Percentiles rank a stretch among this genome's conserved stretches.
These are phyloP conservation scores for Arabidopsis lyrata DNA, from an alignment of 441 rosid genomes.

Conservation along the genomic window DNA sequence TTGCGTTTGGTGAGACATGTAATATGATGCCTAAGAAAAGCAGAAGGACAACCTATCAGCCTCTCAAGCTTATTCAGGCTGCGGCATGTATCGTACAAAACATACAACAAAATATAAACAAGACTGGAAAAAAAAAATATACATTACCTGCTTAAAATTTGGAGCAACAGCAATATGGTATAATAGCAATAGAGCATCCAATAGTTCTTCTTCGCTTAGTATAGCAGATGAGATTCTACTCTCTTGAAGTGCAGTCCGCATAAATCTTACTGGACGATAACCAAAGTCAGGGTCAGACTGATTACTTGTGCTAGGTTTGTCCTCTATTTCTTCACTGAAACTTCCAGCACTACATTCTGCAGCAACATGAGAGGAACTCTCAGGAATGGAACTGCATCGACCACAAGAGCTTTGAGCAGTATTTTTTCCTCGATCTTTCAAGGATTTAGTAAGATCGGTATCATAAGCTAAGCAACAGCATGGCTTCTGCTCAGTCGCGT, in stretches of 20 bases:
- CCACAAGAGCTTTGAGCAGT: conserved; percentile 67
- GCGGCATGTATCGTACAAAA: conserved; percentile 19
- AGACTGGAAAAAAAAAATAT: neutral
- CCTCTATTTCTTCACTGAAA: conserved; percentile 86
- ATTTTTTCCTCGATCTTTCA: conserved; percentile 64
- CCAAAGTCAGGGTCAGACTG: conserved; percentile 90
- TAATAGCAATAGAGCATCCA: conserved; percentile 78
- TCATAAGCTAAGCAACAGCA: conserved; percentile 94
- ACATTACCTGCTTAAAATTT: conserved; percentile 95
- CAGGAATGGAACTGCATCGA: conserved; percentile 71
- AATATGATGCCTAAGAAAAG: conserved; percentile 78
- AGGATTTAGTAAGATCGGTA: conserved; percentile 68
- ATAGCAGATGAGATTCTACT: conserved; percentile 67
- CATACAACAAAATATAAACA: neutral
- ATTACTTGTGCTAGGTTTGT: conserved; percentile 93
- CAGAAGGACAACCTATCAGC: conserved; percentile 35
- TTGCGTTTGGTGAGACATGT: conserved; percentile 88
- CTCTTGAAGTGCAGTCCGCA: conserved; percentile 64
- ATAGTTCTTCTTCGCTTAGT: conserved; percentile 91
- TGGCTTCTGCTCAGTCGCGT: conserved; percentile 79
- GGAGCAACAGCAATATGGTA: conserved; percentile 96
- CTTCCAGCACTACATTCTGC: conserved; percentile 84
- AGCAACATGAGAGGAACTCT: conserved; percentile 87
- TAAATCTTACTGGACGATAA: conserved; percentile 67
- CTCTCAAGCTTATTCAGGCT: conserved; percentile 5